Evolutionary conservation across 176 grass and related monocot species (phyloP), one percentile per base, ranked within the genome.

Genomic region (Luzula sylvatica): DNA sequence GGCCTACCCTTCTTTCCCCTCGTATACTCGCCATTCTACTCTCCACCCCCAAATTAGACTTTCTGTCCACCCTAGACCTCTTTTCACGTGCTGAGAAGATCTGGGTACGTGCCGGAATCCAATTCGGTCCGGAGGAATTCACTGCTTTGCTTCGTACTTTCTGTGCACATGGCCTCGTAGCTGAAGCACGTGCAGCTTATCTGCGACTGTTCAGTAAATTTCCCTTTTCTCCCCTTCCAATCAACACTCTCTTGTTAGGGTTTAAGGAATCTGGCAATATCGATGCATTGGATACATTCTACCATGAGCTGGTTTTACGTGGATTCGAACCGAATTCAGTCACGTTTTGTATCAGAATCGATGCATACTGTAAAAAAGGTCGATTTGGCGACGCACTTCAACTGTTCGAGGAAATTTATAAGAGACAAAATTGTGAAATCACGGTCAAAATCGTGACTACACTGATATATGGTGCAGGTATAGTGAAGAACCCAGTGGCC

Each of bases 241-340:
- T 95, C 50, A 95, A 95, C 63, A 95, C 76, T 38, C 72, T 87
- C 27, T 80, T 95, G 65, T 57, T 84, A 52, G 83, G 83, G 3
- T 95, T 95, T 84, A 95, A 84, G 83, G 76, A 95, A 74, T 72
- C 83, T 43, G 65, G 75, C 0, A 56, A 95, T 50, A 52, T 56
- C 21, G 72, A 72, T 53, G 89, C 82, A 15, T 54, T 88, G 6
- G 83, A 95, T 55, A 65, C 83, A 3, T 88, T 95, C 76, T 95
- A 95, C 73, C 83, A 95, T 63, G 89, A 88, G 19, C 75, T 78
- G 27, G 62, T 81, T 30, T 16, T 67, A 53, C 73, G 80, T 11
- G 89, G 89, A 8, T 95, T 95, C 65, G 57, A 78, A 29, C 76
- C 73, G 2, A 79, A 95, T 4, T 62, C 83, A 0, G 76, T 88